Conservation (phyloP, 192 early-diverging fungal species). For the Backusella sp. region DNA sequence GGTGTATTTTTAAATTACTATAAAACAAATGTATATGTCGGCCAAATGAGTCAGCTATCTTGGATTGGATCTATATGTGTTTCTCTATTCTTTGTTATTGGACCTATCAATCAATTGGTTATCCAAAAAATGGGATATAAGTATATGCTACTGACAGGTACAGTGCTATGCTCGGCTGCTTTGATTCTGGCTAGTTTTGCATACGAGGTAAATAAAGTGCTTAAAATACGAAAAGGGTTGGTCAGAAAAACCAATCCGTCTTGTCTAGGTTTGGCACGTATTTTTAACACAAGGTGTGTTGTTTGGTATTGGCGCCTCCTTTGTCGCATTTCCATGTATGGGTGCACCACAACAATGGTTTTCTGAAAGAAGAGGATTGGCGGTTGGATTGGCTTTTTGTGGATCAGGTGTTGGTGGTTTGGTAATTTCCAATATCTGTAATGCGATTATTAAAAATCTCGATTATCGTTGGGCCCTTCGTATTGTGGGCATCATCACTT, state of each 20-base stretch:
- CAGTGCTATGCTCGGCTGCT: constrained; percentile 36
- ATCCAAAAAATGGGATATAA: constrained; percentile 52
- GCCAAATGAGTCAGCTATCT: constrained; percentile 36
- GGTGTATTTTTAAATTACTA: constrained; percentile 50
- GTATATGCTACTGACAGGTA: constrained; percentile 46
- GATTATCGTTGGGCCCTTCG: constrained; percentile 68
- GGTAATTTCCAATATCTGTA: constrained; percentile 55
- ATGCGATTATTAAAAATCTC: constrained; percentile 55
- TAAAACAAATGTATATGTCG: constrained; percentile 37
- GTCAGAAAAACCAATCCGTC: too few relatives aligned
- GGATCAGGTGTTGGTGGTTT: constrained; percentile 77
- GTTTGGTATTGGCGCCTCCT: constrained; percentile 66
- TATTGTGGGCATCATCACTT: constrained; percentile 51
- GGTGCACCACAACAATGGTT: constrained; percentile 73
- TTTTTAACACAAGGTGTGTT: constrained; percentile 71
- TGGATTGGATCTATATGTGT: constrained; percentile 50
- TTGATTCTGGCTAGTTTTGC: constrained; percentile 49
- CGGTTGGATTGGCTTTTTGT: constrained; percentile 68
- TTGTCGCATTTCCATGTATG: constrained; percentile 66
- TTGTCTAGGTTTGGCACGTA: constrained; percentile 62
- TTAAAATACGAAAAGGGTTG: background rate
- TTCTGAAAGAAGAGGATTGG: constrained; percentile 57
- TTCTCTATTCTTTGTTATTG: constrained; percentile 41
- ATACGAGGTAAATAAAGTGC: background rate
- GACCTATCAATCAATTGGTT: constrained; percentile 31